Evolutionary conservation across 163 green algal species (phyloP), one percentile per base, ranked within the genome.

Genomic region (Volvox carteri): DNA sequence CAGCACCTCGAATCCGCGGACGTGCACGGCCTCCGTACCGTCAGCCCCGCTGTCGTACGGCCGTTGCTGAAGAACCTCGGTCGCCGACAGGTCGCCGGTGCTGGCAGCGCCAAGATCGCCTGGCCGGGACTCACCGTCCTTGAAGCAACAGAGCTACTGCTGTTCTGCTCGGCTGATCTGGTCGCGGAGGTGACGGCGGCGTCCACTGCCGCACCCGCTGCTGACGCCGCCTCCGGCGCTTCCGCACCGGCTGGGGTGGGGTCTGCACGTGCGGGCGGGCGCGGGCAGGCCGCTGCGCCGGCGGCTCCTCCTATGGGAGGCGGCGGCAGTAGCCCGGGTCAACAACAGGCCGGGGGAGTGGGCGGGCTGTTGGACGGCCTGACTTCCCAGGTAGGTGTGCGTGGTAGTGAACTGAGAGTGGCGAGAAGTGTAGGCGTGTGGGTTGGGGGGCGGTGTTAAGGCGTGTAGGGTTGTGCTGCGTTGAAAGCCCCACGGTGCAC

Each of bases 91-190:
- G 48, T 30, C 54, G 46, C 19, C 39, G 50, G 68, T 9, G 0
- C 42, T 0, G 67, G 48, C 30, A 30, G n/a, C 33, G 48, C 48
- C 25, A 73, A 60, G 68, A 14, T 50, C 4, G 25, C 25, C 42
- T 89, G 84, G 72, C 72, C 72, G 23, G 50, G 50, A 12, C 41
- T 91, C 12, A 86, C 56, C 16, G 65, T 85, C n/a, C 39, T 87
- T 14, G 90, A 91, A 52, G 86, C 90, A 25, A 77, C 86, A 42
- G 80, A 93, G 86, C 85, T 93, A 21, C 85, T 93, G 50, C 41
- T 67, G 44, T 93, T 90, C 28, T 93, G 90, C 30, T 70, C 44
- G 0, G 81, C 37, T 8, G 90, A 93, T 42, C 30, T 90, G 79
- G 14, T 86, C 30, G 18, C 48, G n/a, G 54, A 80, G 75, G 41